Evolutionary conservation across 1,139 yeast species (phyloP), one percentile per base, ranked within the genome.

Genomic region (Pichiaceae sp.): DNA sequence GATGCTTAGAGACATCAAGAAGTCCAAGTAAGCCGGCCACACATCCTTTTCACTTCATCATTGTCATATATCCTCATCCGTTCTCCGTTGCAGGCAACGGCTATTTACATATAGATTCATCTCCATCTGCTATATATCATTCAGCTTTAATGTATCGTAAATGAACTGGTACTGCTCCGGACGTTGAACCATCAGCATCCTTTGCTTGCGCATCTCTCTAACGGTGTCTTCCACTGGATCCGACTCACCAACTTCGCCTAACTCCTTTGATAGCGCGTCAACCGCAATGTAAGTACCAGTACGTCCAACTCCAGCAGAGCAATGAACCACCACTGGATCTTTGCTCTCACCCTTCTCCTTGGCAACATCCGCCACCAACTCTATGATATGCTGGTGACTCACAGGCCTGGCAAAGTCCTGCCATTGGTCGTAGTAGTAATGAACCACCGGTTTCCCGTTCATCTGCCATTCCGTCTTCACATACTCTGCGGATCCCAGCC

Each of bases 281-380:
- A 79, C 54, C 2, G 84, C 77, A 17, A 84, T 74, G 49, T 76
- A 83, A 0, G 93, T 82, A 1, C 94, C 94, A 0, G 93, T 76
- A 41, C 94, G 63, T 4, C 94, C 94, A 17, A 84, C 87, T 0
- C 94, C 94, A 0, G 94, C 94, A 2, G 91, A 80, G 49, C 94
- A 83, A 53, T 83, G 94, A 2, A 81, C 78, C 16, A 72, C 52
- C 18, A 68, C 45, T 3, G 75, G 74, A 24, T 66, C 61, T 2
- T 45, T 54, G 44, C 25, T 56, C 37, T 16, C 50, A 36, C 40
- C 42, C 30, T 49, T 46, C 21, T 20, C 27, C 15, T 47, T 40
- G 43, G 62, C 57, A 4, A 57, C 63, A 7, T 44, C 36, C 19
- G 51, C 43, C 20, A 62, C 54, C 15, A 65, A 50, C n/a, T 54